Conservation (phyloP, 2,329 filamentous ascomycete species). For the Ophioceras dolichostomum region DNA sequence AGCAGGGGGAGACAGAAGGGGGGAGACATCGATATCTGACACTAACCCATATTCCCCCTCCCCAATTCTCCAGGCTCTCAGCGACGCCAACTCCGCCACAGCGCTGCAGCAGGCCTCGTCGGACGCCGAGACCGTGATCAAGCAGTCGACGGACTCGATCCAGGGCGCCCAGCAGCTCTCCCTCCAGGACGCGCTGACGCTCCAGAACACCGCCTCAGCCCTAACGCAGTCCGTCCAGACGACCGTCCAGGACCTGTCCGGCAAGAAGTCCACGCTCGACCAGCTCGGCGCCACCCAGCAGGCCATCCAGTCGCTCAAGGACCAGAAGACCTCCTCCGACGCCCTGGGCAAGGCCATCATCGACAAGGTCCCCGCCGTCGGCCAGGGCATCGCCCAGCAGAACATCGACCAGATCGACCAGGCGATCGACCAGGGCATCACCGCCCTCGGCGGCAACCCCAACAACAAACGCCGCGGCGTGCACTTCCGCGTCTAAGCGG, state of each 20-base stretch:
- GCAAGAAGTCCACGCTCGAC: constrained; percentile 15
- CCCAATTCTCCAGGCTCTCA: not conserved
- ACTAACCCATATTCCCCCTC: no score
- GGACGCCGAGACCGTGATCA: constrained; percentile 5
- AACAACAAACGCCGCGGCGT: not conserved
- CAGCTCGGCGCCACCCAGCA: constrained; percentile 13
- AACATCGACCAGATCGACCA: constrained; percentile 12
- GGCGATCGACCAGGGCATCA: constrained; percentile 11
- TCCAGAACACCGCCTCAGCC: constrained; percentile 9
- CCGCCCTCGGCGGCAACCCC: constrained; percentile 3
- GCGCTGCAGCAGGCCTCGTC: not conserved
- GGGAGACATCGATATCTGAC: not conserved
- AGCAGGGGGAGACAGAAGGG: not conserved
- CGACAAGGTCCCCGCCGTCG: constrained; percentile 14
- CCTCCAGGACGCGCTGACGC: constrained; percentile 11
- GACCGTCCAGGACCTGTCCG: constrained; percentile 9
- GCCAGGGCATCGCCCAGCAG: constrained; percentile 15
- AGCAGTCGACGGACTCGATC: constrained; percentile 13
- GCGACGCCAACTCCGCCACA: not conserved
- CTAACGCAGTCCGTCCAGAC: constrained; percentile 11
- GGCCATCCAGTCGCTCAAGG: constrained; percentile 12
- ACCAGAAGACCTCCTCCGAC: constrained; percentile 10
- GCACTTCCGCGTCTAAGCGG: not conserved
- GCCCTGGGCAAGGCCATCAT: constrained; percentile 21
- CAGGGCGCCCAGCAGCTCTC: constrained; percentile 12